Percentiles rank a stretch among this genome's conserved stretches.
These are phyloP conservation scores for Thyridium curvatum DNA, from an alignment of 2,329 filamentous ascomycete genomes.

Conservation along the genomic window DNA sequence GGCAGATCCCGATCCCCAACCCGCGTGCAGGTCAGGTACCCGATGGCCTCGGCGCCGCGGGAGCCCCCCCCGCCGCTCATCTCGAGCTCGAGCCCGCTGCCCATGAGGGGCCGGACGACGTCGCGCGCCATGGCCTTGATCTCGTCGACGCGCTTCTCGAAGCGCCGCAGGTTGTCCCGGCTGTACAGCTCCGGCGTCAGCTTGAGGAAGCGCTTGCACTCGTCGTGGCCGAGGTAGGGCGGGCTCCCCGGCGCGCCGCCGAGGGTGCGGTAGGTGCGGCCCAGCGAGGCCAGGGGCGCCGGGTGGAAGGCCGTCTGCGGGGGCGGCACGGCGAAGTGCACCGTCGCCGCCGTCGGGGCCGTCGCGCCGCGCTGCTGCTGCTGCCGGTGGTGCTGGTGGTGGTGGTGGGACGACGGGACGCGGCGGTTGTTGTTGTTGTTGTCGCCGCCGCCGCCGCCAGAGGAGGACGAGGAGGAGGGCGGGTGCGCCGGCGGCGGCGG, in stretches of 20 bases:
- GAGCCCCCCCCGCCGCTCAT: slow-evolving; percentile 37
- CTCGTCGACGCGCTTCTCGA: slow-evolving; percentile 84
- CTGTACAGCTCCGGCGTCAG: slow-evolving; percentile 76
- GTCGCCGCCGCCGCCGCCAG: slow-evolving; percentile 2
- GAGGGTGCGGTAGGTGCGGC: slow-evolving; percentile 71
- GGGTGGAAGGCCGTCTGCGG: slow-evolving; percentile 24
- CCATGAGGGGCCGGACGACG: slow-evolving; percentile 77
- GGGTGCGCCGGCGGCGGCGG: slow-evolving; percentile 47
- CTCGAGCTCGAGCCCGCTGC: slow-evolving; percentile 78
- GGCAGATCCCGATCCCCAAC: slow-evolving; percentile 43
- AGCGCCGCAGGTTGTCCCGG: slow-evolving; percentile 76
- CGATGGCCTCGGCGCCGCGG: slow-evolving; percentile 32
- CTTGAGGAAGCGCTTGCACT: slow-evolving; percentile 86
- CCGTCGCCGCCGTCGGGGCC: slow-evolving; percentile 6
- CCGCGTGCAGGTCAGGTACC: slow-evolving; percentile 45
- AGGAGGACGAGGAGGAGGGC: slow-evolving; percentile 5
- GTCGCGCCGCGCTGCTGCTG: slow-evolving; percentile 19
- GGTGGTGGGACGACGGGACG: slow-evolving; percentile 1
- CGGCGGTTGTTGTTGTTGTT: slow-evolving; percentile 11
- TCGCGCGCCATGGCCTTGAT: slow-evolving; percentile 79
- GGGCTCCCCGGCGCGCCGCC: slow-evolving; percentile 50
- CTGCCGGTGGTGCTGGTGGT: slow-evolving; percentile 7
- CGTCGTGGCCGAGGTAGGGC: slow-evolving; percentile 74
- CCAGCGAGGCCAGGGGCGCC: slow-evolving; percentile 52
- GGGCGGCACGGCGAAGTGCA: slow-evolving; percentile 11